Conservation (phyloP, 1,284 basidiomycete genomes). For the Ganoderma resinaceum region DNA sequence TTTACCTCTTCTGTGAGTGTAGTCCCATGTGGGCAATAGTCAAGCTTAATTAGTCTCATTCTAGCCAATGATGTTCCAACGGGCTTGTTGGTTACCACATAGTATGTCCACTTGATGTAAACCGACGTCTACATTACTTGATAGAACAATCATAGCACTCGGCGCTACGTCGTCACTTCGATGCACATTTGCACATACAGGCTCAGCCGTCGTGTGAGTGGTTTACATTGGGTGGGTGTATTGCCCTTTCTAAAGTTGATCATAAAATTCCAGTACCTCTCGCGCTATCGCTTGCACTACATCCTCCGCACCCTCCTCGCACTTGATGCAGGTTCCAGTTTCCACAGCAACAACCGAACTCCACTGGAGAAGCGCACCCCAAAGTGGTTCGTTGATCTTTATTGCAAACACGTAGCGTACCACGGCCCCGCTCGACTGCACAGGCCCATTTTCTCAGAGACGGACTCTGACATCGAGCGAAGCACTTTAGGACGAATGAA, state of each 20-base stretch:
- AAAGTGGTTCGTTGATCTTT: slow-evolving; percentile 53
- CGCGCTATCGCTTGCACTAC: slow-evolving; percentile 37
- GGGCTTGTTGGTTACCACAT: slow-evolving; percentile 27
- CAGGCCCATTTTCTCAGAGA: slow-evolving; percentile 41
- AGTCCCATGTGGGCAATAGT: not conserved
- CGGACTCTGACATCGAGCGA: slow-evolving; percentile 44
- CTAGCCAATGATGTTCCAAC: slow-evolving; percentile 27
- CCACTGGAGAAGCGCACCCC: slow-evolving; percentile 49
- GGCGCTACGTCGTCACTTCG: slow-evolving; percentile 49
- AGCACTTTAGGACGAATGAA: slow-evolving; percentile 34
- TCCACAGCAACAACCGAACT: slow-evolving; percentile 21
- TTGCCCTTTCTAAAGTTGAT: not conserved
- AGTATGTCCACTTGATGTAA: slow-evolving; percentile 12
- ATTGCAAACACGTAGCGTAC: slow-evolving; percentile 41
- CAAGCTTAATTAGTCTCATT: slow-evolving; percentile 1
- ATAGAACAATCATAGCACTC: slow-evolving; percentile 36
- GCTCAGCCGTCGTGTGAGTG: slow-evolving; percentile 48
- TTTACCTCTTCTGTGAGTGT: slow-evolving; percentile 51
- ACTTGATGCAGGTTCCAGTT: slow-evolving; percentile 36
- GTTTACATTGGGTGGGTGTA: not conserved
- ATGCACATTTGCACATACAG: slow-evolving; percentile 52
- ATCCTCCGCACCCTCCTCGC: slow-evolving; percentile 40
- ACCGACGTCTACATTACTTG: not conserved
- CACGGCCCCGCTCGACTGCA: slow-evolving; percentile 37
- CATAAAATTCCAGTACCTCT: slow-evolving; percentile 44